Conservation (phyloP, 208 protist species). For the Wallacemonas rigidus region DNA sequence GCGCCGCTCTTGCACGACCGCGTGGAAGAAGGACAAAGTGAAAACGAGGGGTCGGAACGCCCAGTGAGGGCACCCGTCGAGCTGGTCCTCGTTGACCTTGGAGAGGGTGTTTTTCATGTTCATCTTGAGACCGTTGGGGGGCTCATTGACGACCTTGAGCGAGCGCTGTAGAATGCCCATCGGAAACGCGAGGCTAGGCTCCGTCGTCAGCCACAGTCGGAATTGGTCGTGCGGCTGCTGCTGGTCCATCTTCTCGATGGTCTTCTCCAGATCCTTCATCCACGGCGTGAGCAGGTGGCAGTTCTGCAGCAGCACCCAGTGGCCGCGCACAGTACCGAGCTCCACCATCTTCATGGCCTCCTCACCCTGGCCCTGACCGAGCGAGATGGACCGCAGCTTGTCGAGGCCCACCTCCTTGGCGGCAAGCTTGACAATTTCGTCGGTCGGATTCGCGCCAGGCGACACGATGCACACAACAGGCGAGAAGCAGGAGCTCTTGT, state of each 20-base stretch:
- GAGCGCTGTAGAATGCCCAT: constrained; percentile 98
- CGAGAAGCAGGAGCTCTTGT: constrained; percentile 89
- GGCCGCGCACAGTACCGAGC: constrained; percentile 93
- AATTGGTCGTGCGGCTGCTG: constrained; percentile 96
- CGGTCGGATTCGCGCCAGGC: constrained; percentile 97
- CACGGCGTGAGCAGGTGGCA: constrained; percentile 98
- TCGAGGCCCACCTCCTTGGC: constrained; percentile 93
- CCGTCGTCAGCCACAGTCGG: constrained; percentile 98
- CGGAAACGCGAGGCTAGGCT: constrained; percentile 97
- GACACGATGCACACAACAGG: constrained; percentile 99
- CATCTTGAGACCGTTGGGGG: constrained; percentile 98
- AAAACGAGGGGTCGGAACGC: constrained; percentile 98
- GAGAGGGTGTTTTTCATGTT: constrained; percentile 98
- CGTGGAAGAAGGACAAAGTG: constrained; percentile 98
- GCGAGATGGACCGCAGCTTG: constrained; percentile 95
- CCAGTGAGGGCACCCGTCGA: constrained; percentile 94
- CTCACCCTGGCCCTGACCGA: constrained; percentile 98
- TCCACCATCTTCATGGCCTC: constrained; percentile 96
- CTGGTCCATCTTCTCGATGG: constrained; percentile 95
- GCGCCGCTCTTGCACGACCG: constrained; percentile 97
- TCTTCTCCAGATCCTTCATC: constrained; percentile 98
- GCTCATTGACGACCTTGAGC: constrained; percentile 98
- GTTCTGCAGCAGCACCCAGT: constrained; percentile 99
- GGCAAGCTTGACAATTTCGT: constrained; percentile 98
- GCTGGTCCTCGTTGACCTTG: constrained; percentile 95